A percentile compares a stretch with the other conserved stretches of the same genome.
Conservation (phyloP, 225 moss, liverwort and hornwort species). For the Pseudisothecium myosuroides region DNA sequence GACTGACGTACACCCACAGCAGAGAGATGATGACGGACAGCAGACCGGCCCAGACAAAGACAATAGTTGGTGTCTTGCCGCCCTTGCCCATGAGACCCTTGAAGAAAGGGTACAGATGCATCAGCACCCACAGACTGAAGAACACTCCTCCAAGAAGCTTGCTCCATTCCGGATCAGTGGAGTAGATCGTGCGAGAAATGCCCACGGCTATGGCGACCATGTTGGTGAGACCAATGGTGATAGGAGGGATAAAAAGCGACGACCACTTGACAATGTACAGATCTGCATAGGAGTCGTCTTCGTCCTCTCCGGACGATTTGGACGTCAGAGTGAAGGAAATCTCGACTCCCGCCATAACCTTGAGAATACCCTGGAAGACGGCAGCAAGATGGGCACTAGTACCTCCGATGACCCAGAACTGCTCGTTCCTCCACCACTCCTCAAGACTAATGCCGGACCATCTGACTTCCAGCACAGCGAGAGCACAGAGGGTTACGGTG, state of each 20-base stretch:
- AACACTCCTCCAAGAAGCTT: conserved; percentile 87
- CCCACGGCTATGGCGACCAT: conserved; percentile 80
- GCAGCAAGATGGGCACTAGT: conserved; percentile 93
- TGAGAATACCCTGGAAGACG: conserved; percentile 81
- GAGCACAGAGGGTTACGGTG: conserved; percentile 63
- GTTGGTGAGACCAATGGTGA: conserved; percentile 75
- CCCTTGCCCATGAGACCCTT: conserved; percentile 93
- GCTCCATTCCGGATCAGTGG: conserved; percentile 60
- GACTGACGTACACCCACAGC: conserved; percentile 73
- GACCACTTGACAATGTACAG: conserved; percentile 86
- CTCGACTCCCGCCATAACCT: conserved; percentile 85
- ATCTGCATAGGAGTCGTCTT: conserved; percentile 67
- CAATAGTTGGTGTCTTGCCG: conserved; percentile 78
- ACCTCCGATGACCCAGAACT: conserved; percentile 96
- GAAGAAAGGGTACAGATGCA: conserved; percentile 83
- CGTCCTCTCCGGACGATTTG: conserved; percentile 78
- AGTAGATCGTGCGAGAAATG: conserved; percentile 58
- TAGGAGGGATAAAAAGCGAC: conserved; percentile 84
- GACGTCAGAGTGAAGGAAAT: conserved; percentile 91
- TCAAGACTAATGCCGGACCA: conserved; percentile 82
- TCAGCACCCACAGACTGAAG: conserved; percentile 80
- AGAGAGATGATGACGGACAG: conserved; percentile 85
- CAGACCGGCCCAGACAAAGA: conserved; percentile 84
- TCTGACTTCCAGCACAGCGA: conserved; percentile 76
- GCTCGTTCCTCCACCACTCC: conserved; percentile 96